Conservation (phyloP, 352 stramenopile species). For the Phytophthora pistaciae region DNA sequence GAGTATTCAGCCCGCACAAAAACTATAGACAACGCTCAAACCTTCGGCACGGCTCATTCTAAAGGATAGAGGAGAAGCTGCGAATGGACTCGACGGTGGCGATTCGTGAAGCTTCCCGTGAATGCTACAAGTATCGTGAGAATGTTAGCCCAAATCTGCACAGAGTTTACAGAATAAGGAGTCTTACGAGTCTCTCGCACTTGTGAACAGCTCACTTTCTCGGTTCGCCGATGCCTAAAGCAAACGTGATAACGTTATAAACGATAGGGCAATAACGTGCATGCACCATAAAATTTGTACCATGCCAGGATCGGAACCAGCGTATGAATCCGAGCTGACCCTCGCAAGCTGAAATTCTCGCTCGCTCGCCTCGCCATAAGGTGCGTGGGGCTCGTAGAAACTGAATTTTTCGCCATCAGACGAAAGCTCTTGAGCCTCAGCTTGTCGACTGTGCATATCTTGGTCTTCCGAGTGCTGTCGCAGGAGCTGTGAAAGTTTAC, state of each 20-base stretch:
- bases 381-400: neutral
- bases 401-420: conserved; percentile 2
- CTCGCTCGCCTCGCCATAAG: conserved; percentile 4
- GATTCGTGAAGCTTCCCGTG: neutral
- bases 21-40: conserved; percentile 5
- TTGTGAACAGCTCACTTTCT: conserved; percentile 4
- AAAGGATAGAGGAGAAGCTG: conserved; percentile 31
- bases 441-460: conserved; percentile 2
- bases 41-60: conserved; percentile 46
- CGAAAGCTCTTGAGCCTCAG: conserved; percentile 8
- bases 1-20: neutral
- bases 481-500: conserved; percentile 5
- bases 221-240: conserved; percentile 16
- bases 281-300: conserved; percentile 10
- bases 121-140: conserved; percentile 7
- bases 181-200: conserved; percentile 17
- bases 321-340: conserved; percentile 8
- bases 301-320: conserved; percentile 14
- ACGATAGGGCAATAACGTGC: neutral
- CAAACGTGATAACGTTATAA: neutral
- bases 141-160: conserved; percentile 6
- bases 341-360: conserved; percentile 16
- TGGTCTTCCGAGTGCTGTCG: conserved; percentile 8
- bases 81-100: conserved; percentile 15
- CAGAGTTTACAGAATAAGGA: neutral